phyloP scores from a whole-genome alignment of 306 rosid genomes.

The Casuarina glauca region DNA sequence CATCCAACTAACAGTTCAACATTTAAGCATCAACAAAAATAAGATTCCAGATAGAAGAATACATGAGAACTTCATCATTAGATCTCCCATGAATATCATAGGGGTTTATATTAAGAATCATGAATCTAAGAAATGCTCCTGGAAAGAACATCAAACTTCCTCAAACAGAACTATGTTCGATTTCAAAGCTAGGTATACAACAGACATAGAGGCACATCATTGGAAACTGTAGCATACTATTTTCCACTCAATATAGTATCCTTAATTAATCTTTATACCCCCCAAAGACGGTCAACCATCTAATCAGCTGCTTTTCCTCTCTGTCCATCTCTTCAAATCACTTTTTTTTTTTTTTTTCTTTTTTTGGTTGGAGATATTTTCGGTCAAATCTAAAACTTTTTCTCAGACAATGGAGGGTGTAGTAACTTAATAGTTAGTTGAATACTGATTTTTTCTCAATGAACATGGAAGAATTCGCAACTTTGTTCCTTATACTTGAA shows the following conservation, averaged over 20 bases:
- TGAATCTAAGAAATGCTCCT: background rate
- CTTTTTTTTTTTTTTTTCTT: background rate
- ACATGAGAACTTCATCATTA: background rate
- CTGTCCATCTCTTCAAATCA: background rate
- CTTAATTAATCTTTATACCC: background rate
- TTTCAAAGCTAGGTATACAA: background rate
- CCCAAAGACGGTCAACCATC: background rate
- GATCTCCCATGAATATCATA: background rate
- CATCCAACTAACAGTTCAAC: background rate
- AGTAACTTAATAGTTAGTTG: too few species aligned
- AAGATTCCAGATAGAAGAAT: background rate
- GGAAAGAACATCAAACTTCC: background rate
- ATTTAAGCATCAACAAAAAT: background rate
- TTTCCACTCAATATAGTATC: background rate
- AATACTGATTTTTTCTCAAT: background rate
- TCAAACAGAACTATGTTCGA: background rate
- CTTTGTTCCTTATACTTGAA: background rate
- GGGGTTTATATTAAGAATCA: background rate
- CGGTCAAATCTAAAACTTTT: background rate
- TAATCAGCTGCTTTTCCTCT: background rate
- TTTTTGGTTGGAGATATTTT: too few species aligned
- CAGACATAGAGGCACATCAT: background rate
- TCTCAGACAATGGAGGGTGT: background rate
- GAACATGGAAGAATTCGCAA: background rate
- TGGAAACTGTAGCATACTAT: background rate